Conservation (phyloP, 305 asterid genomes). For the Fraxinus paxiana region DNA sequence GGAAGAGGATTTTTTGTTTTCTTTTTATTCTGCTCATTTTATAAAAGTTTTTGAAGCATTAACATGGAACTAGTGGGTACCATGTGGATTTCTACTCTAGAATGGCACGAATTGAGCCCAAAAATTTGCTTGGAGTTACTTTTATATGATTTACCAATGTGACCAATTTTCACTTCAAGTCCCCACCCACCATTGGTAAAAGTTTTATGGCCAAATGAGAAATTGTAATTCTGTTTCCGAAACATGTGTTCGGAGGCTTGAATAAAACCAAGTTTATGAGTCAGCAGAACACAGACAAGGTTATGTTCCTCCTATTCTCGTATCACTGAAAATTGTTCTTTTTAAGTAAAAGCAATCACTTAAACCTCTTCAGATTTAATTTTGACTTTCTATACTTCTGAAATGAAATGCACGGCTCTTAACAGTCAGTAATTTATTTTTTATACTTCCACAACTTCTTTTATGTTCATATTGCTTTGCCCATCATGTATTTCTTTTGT, state of each 20-base stretch:
- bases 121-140: constrained; percentile 1
- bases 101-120: constrained; percentile 2
- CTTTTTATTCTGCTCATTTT: neutral
- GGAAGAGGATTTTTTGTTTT: neutral
- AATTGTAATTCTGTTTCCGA: constrained; percentile 14
- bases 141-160: neutral
- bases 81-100: constrained; percentile 1
- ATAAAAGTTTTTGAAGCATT: constrained; percentile 1
- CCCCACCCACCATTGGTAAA: neutral
- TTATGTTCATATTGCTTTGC: constrained; percentile 6
- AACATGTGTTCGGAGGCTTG: neutral
- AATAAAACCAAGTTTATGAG: neutral
- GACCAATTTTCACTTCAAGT: constrained; percentile 4
- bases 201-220: constrained; percentile 7
- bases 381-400: constrained; percentile 14
- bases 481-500: neutral
- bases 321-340: neutral
- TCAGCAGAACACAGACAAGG: constrained; percentile 2
- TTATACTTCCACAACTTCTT: neutral
- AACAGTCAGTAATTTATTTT: constrained; percentile 7
- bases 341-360: constrained; percentile 11
- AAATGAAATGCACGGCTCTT: constrained; percentile 7
- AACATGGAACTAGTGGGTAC: neutral
- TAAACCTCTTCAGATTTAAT: constrained; percentile 7
- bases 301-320: neutral